Evolutionary conservation across 176 grass and related monocot genomes (phyloP).

Genomic region (Triticum turgidum): DNA sequence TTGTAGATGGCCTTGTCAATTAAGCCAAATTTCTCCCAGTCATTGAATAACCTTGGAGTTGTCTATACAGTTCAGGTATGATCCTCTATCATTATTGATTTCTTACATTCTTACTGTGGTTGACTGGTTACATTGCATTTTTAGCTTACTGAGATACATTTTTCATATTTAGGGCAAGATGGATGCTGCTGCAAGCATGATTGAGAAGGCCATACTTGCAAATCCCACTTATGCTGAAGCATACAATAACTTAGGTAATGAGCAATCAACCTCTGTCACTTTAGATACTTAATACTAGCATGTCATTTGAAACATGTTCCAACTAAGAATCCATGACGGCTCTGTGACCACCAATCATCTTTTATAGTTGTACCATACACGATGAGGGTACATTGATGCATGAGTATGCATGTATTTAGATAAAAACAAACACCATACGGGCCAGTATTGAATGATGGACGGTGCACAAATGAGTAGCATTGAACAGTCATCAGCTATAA

Average conservation of each 20-base stretch:
- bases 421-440: neutral
- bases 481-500: neutral
- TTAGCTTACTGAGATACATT: constrained; percentile 29
- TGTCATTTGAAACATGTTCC: neutral
- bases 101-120: constrained; percentile 8
- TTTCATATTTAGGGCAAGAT: constrained; percentile 82
- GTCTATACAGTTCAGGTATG: constrained; percentile 97
- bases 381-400: neutral
- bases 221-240: constrained; percentile 93
- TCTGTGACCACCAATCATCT: constrained; percentile 21
- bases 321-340: neutral
- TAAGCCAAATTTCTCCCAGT: constrained; percentile 94
- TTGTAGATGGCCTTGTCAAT: constrained; percentile 95
- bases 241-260: constrained; percentile 97
- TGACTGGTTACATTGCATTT: neutral
- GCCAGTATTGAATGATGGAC: neutral
- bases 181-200: constrained; percentile 94
- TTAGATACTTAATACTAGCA: neutral
- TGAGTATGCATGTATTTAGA: neutral
- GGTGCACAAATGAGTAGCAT: neutral
- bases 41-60: constrained; percentile 97
- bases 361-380: neutral
- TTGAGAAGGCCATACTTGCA: constrained; percentile 90
- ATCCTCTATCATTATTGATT: constrained; percentile 17
- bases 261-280: neutral